Evolutionary conservation across 1,284 basidiomycete species (phyloP).

Genomic region (Gymnopus androsaceus): DNA sequence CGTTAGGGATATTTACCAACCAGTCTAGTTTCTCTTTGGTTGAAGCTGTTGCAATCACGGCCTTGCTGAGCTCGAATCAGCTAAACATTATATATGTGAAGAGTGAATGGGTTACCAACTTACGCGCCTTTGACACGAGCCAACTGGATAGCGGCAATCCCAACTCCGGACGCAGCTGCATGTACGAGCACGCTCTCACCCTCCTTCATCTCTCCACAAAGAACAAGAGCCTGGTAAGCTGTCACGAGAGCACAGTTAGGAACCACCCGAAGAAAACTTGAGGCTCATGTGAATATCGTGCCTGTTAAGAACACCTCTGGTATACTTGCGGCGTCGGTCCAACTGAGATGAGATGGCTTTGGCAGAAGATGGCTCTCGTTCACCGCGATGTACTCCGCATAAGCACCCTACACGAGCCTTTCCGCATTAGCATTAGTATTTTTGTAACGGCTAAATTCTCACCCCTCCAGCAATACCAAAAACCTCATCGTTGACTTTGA

Average conservation of each 20-base stretch:
- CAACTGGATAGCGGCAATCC: conserved; percentile 88
- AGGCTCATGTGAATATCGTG: conserved; percentile 28
- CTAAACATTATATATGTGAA: conserved; percentile 10
- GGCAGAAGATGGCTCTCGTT: conserved; percentile 68
- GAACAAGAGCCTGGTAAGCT: conserved; percentile 84
- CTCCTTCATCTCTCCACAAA: conserved; percentile 68
- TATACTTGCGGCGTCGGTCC: conserved; percentile 83
- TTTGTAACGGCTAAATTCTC: conserved; percentile 21
- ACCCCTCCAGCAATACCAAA: conserved; percentile 71
- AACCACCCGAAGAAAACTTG: conserved; percentile 9
- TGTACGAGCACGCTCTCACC: conserved; percentile 86
- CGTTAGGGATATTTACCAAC: conserved; percentile 64
- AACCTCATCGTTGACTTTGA: conserved; percentile 83
- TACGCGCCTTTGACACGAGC: conserved; percentile 77
- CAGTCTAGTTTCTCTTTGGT: conserved; percentile 83
- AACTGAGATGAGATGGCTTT: conserved; percentile 79
- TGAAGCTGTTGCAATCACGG: conserved; percentile 85
- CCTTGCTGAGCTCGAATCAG: conserved; percentile 44
- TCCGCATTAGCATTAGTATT: conserved; percentile 4
- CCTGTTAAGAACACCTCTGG: conserved; percentile 89
- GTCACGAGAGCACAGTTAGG: conserved; percentile 6
- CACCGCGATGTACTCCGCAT: conserved; percentile 85
- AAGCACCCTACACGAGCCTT: conserved; percentile 72
- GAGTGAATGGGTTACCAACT: conserved; percentile 31
- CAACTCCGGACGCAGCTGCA: conserved; percentile 89